Evolutionary conservation across 2,329 filamentous ascomycete genomes (phyloP), one percentile per base, ranked within the genome.

Genomic region (Ploettnerulaceae sp.): DNA sequence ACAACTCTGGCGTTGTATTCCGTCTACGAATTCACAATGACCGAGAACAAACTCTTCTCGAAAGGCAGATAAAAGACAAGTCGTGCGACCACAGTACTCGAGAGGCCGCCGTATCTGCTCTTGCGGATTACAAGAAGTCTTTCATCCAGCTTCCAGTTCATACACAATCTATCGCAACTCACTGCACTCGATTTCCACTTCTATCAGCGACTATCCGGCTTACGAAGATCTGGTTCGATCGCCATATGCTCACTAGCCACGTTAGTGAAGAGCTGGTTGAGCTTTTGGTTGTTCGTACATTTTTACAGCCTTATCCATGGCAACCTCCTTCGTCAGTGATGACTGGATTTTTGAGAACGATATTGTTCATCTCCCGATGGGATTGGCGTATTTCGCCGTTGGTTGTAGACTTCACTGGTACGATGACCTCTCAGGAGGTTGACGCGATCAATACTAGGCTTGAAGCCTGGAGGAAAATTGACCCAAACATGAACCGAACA

Each of bases 21-120:
- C 85, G 91, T 4, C 69, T 97, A 22, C 82, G 91, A 35, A 88
- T 97, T 50, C 84, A 94, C 60, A 87, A 90, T 64, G 93, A 97
- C 51, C 77, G 90, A 36, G 93, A 97, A 62, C 81, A 89, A 57
- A 79, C 76, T 0, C 73, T 97, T 0, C 75, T 97, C 4, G 84
- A 93, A 56, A 81, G 84, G n/a, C 79, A 82, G 49, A 72, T 89
- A 36, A 87, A 85, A 61, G 84, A 90, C 62, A 89, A 85, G 61
- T 76, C 75, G 0, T 67, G 83, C 2, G 81, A 84, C 42, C 77
- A 77, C 12, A 75, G 77, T 34, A 70, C 75, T 14, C 81, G 86
- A 47, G 83, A 90, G 53, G 77, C 85, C 33, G 76, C 84, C 17
- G 82, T 84, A 6, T 71, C 76, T 17, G 81, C 85, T 3, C 76